Conservation (phyloP, 2,329 filamentous ascomycete genomes). For the Pseudogymnoascus sp. region DNA sequence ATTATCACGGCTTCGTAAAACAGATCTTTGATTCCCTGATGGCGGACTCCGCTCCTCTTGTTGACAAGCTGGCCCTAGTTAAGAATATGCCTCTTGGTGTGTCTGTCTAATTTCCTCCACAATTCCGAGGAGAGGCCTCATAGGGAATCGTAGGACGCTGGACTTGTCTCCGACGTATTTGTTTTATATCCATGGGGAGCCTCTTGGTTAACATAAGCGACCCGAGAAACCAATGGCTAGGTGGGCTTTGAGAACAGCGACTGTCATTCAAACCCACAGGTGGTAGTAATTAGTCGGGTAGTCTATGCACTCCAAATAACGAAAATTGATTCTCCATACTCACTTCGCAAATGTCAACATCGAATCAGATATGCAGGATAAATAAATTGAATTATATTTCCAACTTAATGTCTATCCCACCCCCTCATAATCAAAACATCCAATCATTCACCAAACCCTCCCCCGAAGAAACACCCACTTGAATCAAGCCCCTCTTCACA, state of each 20-base stretch:
- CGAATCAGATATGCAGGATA: neutral
- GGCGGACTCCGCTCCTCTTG: too few species aligned
- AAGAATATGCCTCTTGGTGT: too few species aligned
- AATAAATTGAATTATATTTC: neutral
- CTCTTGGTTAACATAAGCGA: neutral
- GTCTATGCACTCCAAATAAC: neutral
- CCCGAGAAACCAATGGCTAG: neutral
- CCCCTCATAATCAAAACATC: neutral
- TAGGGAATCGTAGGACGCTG: too few species aligned
- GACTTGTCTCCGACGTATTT: too few species aligned
- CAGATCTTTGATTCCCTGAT: too few species aligned
- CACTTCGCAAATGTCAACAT: neutral
- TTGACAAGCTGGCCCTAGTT: too few species aligned
- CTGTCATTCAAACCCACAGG: neutral
- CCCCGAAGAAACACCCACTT: neutral
- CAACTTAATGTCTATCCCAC: neutral
- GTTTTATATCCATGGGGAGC: neutral
- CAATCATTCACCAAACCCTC: slow-evolving; percentile 2
- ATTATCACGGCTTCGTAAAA: too few species aligned
- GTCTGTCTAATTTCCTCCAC: too few species aligned
- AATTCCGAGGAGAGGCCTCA: too few species aligned
- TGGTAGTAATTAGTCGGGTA: neutral
- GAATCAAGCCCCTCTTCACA: neutral
- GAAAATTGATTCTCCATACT: neutral
- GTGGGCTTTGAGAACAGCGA: neutral